Percentiles rank a stretch among this genome's conserved stretches.
phyloP scores from a whole-genome alignment of 495 filamentous ascomycete genomes.

The Glarea lozoyensis region DNA sequence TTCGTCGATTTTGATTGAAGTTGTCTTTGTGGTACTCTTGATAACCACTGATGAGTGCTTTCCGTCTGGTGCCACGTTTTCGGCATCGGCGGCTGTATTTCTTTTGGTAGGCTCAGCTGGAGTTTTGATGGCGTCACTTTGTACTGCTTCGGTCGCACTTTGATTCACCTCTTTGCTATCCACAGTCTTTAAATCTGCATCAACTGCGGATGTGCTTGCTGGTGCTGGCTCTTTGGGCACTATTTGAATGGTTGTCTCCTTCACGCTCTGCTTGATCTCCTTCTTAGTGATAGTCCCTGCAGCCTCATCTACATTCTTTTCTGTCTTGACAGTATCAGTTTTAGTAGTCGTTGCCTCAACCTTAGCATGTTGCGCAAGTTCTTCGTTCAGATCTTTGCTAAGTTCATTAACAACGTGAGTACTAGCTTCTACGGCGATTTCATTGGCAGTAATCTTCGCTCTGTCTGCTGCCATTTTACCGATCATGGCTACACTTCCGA shows the following conservation, averaged over 20 bases:
- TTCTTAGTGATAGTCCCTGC: neutral
- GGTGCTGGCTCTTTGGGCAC: neutral
- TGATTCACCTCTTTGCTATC: neutral
- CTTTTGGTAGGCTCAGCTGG: neutral
- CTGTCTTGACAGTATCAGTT: neutral
- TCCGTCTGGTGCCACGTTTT: too few species aligned
- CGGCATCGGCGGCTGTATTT: neutral
- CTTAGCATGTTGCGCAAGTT: neutral
- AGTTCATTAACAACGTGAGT: neutral
- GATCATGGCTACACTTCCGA: conserved; percentile 58
- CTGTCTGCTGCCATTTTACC: conserved; percentile 41
- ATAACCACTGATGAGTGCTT: neutral
- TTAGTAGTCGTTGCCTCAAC: neutral
- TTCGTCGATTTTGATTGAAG: neutral
- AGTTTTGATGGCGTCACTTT: neutral
- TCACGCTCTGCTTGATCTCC: neutral
- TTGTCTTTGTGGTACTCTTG: neutral
- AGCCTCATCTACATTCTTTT: neutral
- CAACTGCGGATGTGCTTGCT: neutral
- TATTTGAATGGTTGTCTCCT: neutral
- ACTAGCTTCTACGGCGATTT: conserved; percentile 5
- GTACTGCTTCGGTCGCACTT: neutral
- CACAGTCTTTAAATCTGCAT: neutral
- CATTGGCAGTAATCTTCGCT: conserved; percentile 4
- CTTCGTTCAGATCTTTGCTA: neutral